Base-by-base conservation (phyloP, 2,329 filamentous ascomycete species). In the Epichloe festucae region DNA sequence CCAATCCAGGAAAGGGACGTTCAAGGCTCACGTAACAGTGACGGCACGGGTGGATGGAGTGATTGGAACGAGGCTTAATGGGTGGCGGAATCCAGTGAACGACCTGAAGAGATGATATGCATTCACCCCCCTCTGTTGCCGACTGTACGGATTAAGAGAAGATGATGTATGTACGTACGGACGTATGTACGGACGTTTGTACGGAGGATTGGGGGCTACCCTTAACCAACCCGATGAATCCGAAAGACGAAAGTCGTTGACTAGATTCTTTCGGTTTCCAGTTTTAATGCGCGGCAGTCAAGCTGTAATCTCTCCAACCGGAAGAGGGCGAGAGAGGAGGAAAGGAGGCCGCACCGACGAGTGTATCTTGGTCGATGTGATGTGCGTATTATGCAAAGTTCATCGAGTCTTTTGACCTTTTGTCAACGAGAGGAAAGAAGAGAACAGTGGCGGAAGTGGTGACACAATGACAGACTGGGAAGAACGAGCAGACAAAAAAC, bases 371-470 rank as follows among this genome's bases (percentile, higher is more conserved):
- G 19, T 17, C 19, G 35, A 23, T 21, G 41, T 38, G 41, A 50
- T 45, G 41, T 50, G 40, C 39, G 19, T 17, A 40, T 51, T 51
- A 46, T 46, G 43, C 15, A 21, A 46, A 46, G 15, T 49, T 27
- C 3, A 35, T 31, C 7, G 27, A 31, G 27, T 3, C 8, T 31
- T 10, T 10, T 31, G 8, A 3, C 8, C 3, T 0, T 31, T 31
- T 31, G 31, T 31, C 31, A 31, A 31, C 31, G 31, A 31, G 31
- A 31, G 31, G 31, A 31, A 31, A 31, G 31, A 31, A 31, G 31
- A 31, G 8, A 31, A 31, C 7, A 31, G 7, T 3, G 27, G 27
- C 27, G 27, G 27, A 31, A 10, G 27, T 31, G 27, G 3, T 31
- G 31, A 4, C 10, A 31, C 27, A 31, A 11, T 31, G 10, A 31